Conservation (phyloP, 805 yeast genomes). For the Saturnispora ahearnii region DNA sequence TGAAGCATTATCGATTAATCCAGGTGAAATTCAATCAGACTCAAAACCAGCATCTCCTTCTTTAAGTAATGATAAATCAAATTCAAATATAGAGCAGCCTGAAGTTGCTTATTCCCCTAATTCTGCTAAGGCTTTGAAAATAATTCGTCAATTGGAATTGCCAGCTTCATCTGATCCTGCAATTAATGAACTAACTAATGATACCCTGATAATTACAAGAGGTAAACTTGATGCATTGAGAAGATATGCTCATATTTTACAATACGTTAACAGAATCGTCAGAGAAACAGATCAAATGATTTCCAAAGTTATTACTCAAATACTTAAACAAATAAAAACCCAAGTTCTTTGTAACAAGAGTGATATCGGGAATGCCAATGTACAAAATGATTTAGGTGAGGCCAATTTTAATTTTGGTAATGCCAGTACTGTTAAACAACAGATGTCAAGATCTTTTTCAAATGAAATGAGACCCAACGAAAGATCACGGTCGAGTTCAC, state of each 20-base stretch:
- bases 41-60: slow-evolving; percentile 1
- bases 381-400: background rate
- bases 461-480: slow-evolving; percentile 1
- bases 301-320: slow-evolving; percentile 50
- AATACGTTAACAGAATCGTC: slow-evolving; percentile 67
- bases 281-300: slow-evolving; percentile 70
- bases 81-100: slow-evolving; percentile 17
- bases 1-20: slow-evolving; percentile 63
- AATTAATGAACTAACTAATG: slow-evolving; percentile 50
- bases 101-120: slow-evolving; percentile 46
- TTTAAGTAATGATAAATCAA: slow-evolving; percentile 5
- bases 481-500: slow-evolving; percentile 16
- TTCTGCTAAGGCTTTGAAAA: slow-evolving; percentile 47
- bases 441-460: background rate
- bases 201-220: slow-evolving; percentile 52
- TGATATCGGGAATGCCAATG: background rate
- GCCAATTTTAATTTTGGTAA: background rate
- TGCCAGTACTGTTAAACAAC: background rate
- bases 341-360: slow-evolving; percentile 15
- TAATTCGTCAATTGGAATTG: slow-evolving; percentile 29
- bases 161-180: slow-evolving; percentile 60
- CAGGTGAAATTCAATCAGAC: slow-evolving; percentile 44
- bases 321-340: slow-evolving; percentile 46
- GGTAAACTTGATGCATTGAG: slow-evolving; percentile 62
- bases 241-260: slow-evolving; percentile 63